phyloP scores from a whole-genome alignment of 768 basidiomycete genomes.

The Glaciozyma antarctica region DNA sequence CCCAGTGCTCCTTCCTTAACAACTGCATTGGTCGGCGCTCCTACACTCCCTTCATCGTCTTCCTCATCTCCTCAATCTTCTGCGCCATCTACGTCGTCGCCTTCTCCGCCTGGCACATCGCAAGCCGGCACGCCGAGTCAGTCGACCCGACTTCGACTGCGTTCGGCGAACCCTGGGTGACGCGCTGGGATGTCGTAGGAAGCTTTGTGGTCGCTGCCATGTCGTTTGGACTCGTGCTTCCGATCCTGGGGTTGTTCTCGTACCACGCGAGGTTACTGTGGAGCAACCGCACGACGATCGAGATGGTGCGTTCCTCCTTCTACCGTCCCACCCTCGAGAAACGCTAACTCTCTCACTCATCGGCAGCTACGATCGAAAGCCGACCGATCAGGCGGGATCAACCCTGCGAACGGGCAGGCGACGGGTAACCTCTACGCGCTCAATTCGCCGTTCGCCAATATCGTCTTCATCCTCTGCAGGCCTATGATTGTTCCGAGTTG shows the following conservation, averaged over 20 bases:
- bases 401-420: background rate
- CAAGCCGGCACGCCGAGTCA: background rate
- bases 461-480: background rate
- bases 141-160: background rate
- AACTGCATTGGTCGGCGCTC: conserved; percentile 88
- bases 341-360: background rate
- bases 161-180: background rate
- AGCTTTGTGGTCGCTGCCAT: conserved; percentile 16
- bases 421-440: conserved; percentile 5
- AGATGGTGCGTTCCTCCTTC: conserved; percentile 28
- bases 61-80: conserved; percentile 61
- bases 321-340: background rate
- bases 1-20: conserved; percentile 53
- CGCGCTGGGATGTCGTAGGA: conserved; percentile 24
- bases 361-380: conserved; percentile 3
- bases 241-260: conserved; percentile 18
- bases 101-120: conserved; percentile 27
- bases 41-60: conserved; percentile 82
- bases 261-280: conserved; percentile 31
- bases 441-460: background rate
- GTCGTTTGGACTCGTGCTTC: background rate
- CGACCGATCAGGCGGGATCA: conserved; percentile 1
- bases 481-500: conserved; percentile 1
- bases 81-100: conserved; percentile 20
- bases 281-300: conserved; percentile 33